Conservation (phyloP, 768 basidiomycete species). For the Agaricus blazei region DNA sequence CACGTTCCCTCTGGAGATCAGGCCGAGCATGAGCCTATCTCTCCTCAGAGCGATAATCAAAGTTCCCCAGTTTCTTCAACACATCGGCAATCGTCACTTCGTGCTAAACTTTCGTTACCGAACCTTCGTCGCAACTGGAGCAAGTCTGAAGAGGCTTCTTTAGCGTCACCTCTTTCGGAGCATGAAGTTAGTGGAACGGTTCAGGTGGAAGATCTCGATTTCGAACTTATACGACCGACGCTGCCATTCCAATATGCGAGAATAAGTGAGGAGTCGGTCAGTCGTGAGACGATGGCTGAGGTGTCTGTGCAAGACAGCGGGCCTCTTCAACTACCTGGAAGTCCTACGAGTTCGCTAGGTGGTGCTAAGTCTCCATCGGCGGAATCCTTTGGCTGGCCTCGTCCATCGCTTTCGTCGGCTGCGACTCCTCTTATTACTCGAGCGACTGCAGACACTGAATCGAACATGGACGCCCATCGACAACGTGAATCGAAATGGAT, state of each 20-base stretch:
- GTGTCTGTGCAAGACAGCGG: constrained; percentile 4
- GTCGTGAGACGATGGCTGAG: constrained; percentile 31
- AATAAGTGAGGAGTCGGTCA: constrained; percentile 52
- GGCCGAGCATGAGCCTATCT: constrained; percentile 14
- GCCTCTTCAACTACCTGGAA: constrained; percentile 30
- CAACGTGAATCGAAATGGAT: constrained; percentile 79
- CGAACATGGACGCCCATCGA: constrained; percentile 60
- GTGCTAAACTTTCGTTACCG: constrained; percentile 65
- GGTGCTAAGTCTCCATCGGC: constrained; percentile 17
- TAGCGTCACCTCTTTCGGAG: not conserved
- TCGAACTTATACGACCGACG: constrained; percentile 67
- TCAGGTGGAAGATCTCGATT: constrained; percentile 78
- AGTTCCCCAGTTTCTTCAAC: constrained; percentile 34
- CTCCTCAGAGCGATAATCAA: constrained; percentile 27
- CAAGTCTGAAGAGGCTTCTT: constrained; percentile 28
- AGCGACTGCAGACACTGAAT: constrained; percentile 25
- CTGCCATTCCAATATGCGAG: constrained; percentile 31
- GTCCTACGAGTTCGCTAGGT: constrained; percentile 37
- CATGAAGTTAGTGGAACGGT: not conserved
- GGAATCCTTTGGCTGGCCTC: constrained; percentile 6
- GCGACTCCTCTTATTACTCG: not conserved
- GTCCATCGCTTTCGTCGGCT: not conserved
- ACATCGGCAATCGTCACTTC: constrained; percentile 40
- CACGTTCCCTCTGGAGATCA: not conserved
- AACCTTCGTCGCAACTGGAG: constrained; percentile 47